Base-by-base conservation (phyloP, 2,329 filamentous ascomycete species). In the Fusarium nelsonii region DNA sequence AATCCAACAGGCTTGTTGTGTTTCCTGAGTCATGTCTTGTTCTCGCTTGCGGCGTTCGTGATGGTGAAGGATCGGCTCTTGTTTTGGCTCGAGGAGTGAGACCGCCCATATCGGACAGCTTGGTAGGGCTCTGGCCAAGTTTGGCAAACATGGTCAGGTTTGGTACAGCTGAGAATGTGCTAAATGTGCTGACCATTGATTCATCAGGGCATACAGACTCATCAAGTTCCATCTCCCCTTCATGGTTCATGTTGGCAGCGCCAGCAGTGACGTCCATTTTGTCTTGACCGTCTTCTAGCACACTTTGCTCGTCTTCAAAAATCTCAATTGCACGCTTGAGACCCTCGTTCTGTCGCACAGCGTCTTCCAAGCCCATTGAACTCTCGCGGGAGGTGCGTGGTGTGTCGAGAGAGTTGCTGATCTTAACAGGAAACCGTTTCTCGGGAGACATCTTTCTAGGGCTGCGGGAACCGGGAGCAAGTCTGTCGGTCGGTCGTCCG, bases 151-250 rank as follows among this genome's bases (percentile, higher is more conserved):
- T 90, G 20, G 93, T 96, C 88, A 96, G 88, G 73, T 95, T 93
- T 8, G 93, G 93, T 55, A 97, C 88, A 10, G 93, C 93, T 2
- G 95, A 97, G 79, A 97, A 97, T 14, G 87, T 89, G 82, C 93
- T 97, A 77, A 97, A 92, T 5, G 90, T 90, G 84, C 93, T 97
- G 78, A 93, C 84, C 87, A 91, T 81, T 44, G 90, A 91, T 71
- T 93, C 90, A 69, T 93, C 91, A 2, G 85, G 87, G 43, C 85
- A 82, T n/a, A 79, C 74, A 37, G 82, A 80, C 44, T 79, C 78
- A 16, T 79, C 76, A 49, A 78, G 74, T 12, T 76, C 73, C 48
- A 70, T 65, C 15, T 63, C 54, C 8, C 60, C 51, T 32, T 63
- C 39, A n/a, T 60, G 67, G 12, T 79, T 77, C 32, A 76, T 72